Base-by-base conservation (phyloP, 1,139 yeast species). In the Candida mesenterica region DNA sequence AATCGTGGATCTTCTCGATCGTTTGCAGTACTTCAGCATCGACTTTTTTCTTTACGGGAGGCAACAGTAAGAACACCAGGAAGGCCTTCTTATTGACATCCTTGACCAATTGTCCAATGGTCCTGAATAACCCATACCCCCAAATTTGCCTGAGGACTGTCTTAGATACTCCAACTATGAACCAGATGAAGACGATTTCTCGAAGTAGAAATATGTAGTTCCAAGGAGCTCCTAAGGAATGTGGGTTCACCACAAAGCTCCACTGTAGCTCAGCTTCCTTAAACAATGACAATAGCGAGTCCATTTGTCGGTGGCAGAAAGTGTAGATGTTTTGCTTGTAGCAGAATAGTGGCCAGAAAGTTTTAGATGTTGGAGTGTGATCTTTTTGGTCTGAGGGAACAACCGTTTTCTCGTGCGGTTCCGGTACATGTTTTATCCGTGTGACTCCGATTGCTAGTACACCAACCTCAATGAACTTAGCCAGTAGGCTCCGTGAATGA, bases 11-110 rank as follows among this genome's bases (percentile, higher is more conserved):
- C 31, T 68, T 64, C 0, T 42, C 52, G 7, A 75, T 56, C 0
- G 78, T 75, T 29, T 65, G 62, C 9, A 43, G 45, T 10, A 90
- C 70, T 53, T 89, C 92, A 14, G 57, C 50, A 30, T 82, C 81
- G 4, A 87, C 79, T 50, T 77, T 77, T 3, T 59, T 50, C 41
- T 65, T 73, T 24, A 84, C 45, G 0, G 77, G 70, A 1, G 94
- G 90, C 3, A 81, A 55, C 2, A 59, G 49, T 38, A 81, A 56
- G 3, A 81, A 30, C 14, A 59, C 24, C 12, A 41, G 39, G 42
- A 75, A 72, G 0, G 62, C 18, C 2, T 34, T 28, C 29, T 52
- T 59, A 4, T 54, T 43, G 3, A 53, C 20, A 2, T 22, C 24
- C 2, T 37, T 29, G 28, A 33, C 36, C 12, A 55, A 16, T 15